phyloP scores from a whole-genome alignment of 1,284 basidiomycete species.

The Pisolithus thermaeus region DNA sequence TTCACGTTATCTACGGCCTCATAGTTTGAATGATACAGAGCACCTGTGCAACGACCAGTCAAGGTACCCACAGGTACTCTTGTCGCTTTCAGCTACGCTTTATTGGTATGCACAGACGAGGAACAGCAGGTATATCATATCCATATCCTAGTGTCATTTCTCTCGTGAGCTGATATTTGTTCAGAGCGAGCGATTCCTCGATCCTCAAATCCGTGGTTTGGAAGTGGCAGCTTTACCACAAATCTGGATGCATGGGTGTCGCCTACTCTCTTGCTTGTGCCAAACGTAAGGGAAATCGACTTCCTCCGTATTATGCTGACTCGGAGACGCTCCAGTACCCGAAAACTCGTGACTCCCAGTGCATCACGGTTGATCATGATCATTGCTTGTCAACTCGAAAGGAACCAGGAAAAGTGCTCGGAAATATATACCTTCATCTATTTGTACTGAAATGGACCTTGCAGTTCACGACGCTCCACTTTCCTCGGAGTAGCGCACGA shows the following conservation, averaged over 20 bases:
- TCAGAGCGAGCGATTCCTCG: conserved; percentile 45
- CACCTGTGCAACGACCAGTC: conserved; percentile 60
- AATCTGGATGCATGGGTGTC: conserved; percentile 50
- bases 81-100: conserved; percentile 42
- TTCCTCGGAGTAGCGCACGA: conserved; percentile 41
- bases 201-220: conserved; percentile 44
- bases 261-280: conserved; percentile 43
- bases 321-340: conserved; percentile 35
- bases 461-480: conserved; percentile 38
- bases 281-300: conserved; percentile 37
- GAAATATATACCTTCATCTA: neutral
- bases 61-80: conserved; percentile 65
- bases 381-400: conserved; percentile 58
- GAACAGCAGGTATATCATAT: conserved; percentile 35
- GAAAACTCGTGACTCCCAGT: conserved; percentile 49
- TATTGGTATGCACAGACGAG: conserved; percentile 55
- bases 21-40: conserved; percentile 31
- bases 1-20: conserved; percentile 2
- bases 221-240: conserved; percentile 50
- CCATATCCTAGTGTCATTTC: neutral
- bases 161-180: conserved; percentile 1
- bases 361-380: conserved; percentile 41
- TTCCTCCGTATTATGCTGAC: conserved; percentile 2
- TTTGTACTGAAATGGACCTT: conserved; percentile 4
- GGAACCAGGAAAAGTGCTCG: conserved; percentile 44